phyloP scores from a whole-genome alignment of 805 yeast genomes.

The Myxozyma lipomycoides region DNA sequence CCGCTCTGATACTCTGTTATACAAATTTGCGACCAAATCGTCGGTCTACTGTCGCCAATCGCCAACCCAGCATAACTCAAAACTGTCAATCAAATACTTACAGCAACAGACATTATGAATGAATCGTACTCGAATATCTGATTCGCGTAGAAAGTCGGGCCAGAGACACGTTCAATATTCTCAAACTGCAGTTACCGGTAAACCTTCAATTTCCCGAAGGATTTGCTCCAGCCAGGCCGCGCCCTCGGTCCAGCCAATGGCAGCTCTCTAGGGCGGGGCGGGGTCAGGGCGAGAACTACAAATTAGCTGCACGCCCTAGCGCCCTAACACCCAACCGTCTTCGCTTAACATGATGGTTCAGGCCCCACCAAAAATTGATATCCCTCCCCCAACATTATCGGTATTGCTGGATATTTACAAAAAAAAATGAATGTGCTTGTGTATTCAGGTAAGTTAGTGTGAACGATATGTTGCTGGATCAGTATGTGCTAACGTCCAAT shows the following conservation, averaged over 20 bases:
- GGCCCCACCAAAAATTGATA: no score
- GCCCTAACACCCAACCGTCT: background rate
- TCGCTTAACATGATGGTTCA: background rate
- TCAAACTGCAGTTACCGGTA: no score
- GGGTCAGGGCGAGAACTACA: background rate
- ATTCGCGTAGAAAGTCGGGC: background rate
- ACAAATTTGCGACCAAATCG: background rate
- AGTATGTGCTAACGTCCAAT: no score
- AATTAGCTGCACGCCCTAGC: no score
- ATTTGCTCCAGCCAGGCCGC: no score
- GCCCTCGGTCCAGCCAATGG: background rate
- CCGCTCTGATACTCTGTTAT: background rate
- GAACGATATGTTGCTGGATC: no score
- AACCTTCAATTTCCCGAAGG: background rate
- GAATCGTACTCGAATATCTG: background rate
- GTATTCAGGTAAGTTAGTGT: conserved; percentile 50
- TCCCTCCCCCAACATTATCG: no score
- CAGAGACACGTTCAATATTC: no score
- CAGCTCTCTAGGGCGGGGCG: background rate
- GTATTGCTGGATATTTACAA: no score
- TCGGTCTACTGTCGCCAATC: no score
- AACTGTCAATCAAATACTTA: conserved; percentile 1
- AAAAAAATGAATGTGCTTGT: conserved; percentile 65
- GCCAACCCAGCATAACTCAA: no score
- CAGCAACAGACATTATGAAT: conserved; percentile 2